Conservation (phyloP, 2,329 filamentous ascomycete genomes). For the Chaetomium olivaceum region DNA sequence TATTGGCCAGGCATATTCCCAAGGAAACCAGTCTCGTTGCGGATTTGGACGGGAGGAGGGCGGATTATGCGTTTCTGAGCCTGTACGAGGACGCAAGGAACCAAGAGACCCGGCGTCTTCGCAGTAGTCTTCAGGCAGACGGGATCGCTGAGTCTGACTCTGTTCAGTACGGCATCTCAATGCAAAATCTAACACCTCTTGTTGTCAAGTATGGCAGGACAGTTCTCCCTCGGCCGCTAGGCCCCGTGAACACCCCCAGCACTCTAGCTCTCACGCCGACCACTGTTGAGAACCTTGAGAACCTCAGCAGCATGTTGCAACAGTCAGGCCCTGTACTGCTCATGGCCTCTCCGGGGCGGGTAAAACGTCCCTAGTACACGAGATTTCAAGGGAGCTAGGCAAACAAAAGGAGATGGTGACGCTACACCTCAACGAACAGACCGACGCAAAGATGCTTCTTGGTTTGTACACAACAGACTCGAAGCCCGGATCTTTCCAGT, state of each 20-base stretch:
- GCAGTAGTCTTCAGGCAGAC: constrained; percentile 40
- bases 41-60: constrained; percentile 70
- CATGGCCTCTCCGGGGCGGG: constrained; percentile 83
- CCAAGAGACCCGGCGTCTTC: constrained; percentile 47
- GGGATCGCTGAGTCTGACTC: constrained; percentile 21
- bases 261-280: constrained; percentile 70
- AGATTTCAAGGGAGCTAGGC: constrained; percentile 77
- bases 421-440: constrained; percentile 95
- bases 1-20: constrained; percentile 67
- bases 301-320: constrained; percentile 67
- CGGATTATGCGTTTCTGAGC: constrained; percentile 76
- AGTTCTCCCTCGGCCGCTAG: constrained; percentile 65
- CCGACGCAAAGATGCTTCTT: constrained; percentile 93
- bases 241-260: constrained; percentile 48
- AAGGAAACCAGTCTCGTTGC: constrained; percentile 62
- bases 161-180: constrained; percentile 24
- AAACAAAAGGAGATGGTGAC: constrained; percentile 85
- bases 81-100: constrained; percentile 59
- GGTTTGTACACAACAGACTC: constrained; percentile 90
- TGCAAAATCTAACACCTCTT: constrained; percentile 54
- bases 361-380: constrained; percentile 83
- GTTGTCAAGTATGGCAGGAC: constrained; percentile 66
- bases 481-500: constrained; percentile 84
- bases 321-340: constrained; percentile 72
- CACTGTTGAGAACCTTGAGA: constrained; percentile 69